Evolutionary conservation across 106 monocot genomes (phyloP), one percentile per base, ranked within the genome.

Genomic region (Platanthera guangdongensis): DNA sequence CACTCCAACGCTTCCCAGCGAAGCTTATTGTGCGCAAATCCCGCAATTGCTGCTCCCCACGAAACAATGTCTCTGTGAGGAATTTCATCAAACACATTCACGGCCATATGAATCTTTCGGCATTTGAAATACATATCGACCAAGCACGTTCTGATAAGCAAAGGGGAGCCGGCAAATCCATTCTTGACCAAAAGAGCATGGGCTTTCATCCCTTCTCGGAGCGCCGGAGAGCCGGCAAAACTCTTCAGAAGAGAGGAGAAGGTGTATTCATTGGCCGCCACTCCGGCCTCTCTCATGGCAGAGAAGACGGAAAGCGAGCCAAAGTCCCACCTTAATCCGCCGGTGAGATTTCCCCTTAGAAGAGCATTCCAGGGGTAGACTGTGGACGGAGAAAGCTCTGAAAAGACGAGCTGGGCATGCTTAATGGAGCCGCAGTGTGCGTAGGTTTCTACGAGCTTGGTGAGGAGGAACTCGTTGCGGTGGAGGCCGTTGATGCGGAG

Each of bases 101-200:
- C 50, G 1, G 92, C 94, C 79, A 85, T 80, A 62, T 76, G 79
- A 15, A 82, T 39, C 57, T 85, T 92, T 18, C 90, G 59, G 47
- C 87, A 99, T 55, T 99, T 94, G 74, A 94, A 92, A 81, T 99
- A 94, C 89, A 94, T 83, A 49, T 99, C 94, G 1, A 90, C 77
- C 84, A 99, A 68, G 47, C 89, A 79, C 4, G 97, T 94, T 60
- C 47, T 75, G 1, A 99, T 74, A 18, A 89, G 76, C 30, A 60
- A 21, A 0, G 85, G 86, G 3, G 79, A 72, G 4, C 62, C 74
- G 4, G 78, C 63, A 50, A 84, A 80, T 12, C 83, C 89, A 14
- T 81, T 87, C 87, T 93, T 97, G 72, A 91, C 79, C 73, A 99
- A 22, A 12, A 90, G 73, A 1, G 88, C 89, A 19, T 99, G 97